Evolutionary conservation across 192 early-diverging fungal genomes (phyloP).

Genomic region (Gaertneriomyces sp.): DNA sequence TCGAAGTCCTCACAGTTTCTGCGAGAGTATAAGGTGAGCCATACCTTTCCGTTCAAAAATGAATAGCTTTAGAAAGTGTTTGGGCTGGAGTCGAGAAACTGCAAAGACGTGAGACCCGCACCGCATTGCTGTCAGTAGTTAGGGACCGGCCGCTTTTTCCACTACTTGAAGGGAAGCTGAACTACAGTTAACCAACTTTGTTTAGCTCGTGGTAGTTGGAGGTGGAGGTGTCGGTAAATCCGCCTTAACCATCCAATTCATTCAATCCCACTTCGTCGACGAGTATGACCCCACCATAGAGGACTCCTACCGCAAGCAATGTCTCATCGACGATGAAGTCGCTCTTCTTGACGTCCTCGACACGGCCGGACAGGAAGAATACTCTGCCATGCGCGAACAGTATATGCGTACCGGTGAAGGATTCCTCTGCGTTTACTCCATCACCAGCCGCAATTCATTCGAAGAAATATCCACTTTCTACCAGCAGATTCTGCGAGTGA

Average conservation of each 20-base stretch:
- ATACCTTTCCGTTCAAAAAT: no score
- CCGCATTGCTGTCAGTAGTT: no score
- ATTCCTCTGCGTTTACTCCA: constrained; percentile 79
- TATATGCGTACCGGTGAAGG: constrained; percentile 88
- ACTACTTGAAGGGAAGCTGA: neutral
- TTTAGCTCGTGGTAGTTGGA: constrained; percentile 32
- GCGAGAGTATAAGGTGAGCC: constrained; percentile 22
- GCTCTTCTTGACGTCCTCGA: constrained; percentile 89
- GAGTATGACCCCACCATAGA: constrained; percentile 64
- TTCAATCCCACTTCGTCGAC: constrained; percentile 78
- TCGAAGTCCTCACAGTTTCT: constrained; percentile 14
- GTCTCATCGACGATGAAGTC: constrained; percentile 72
- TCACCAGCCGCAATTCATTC: constrained; percentile 70
- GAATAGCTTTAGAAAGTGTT: no score
- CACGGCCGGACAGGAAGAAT: constrained; percentile 88
- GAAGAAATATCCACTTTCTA: constrained; percentile 71
- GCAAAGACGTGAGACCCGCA: no score
- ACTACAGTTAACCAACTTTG: neutral
- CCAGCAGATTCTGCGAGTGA: constrained; percentile 74
- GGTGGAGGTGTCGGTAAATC: constrained; percentile 50
- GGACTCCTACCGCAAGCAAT: constrained; percentile 77
- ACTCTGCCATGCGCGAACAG: constrained; percentile 59
- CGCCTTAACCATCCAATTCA: constrained; percentile 88
- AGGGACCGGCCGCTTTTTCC: neutral
- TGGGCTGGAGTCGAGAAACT: no score